These are phyloP conservation scores for Nematocida ironsii DNA, from an alignment of 371 early-diverging fungal genomes.

Conservation along the genomic window DNA sequence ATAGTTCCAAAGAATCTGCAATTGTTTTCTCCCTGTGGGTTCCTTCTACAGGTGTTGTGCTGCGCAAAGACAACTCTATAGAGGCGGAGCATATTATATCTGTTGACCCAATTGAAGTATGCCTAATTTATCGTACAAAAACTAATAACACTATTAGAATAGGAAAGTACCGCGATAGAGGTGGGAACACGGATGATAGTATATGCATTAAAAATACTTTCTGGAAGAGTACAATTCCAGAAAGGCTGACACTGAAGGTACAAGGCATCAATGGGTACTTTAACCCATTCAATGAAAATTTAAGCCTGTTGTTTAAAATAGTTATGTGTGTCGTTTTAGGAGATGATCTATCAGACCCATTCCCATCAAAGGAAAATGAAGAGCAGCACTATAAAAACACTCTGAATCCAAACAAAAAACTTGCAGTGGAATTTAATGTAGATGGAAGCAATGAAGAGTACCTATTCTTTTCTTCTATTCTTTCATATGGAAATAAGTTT, in stretches of 20 bases:
- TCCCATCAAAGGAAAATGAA: neutral
- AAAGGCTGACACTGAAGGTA: neutral
- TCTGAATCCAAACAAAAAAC: too few relatives aligned
- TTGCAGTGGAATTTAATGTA: too few relatives aligned
- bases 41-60: neutral
- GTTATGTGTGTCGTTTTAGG: neutral
- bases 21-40: neutral
- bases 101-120: neutral
- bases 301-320: neutral
- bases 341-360: neutral
- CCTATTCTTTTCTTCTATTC: too few relatives aligned
- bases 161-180: neutral
- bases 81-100: neutral
- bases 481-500: too few relatives aligned
- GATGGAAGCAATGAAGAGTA: too few relatives aligned
- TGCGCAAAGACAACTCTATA: neutral
- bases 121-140: neutral
- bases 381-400: too few relatives aligned
- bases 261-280: neutral
- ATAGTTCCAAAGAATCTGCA: neutral
- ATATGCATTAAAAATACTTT: neutral
- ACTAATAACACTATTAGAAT: neutral
- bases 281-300: neutral
- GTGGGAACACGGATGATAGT: neutral
- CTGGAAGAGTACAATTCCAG: neutral